Percentiles rank a stretch among this genome's conserved stretches.
Evolutionary conservation across 257 asterid species (phyloP).

Genomic region (Ballota nigra): DNA sequence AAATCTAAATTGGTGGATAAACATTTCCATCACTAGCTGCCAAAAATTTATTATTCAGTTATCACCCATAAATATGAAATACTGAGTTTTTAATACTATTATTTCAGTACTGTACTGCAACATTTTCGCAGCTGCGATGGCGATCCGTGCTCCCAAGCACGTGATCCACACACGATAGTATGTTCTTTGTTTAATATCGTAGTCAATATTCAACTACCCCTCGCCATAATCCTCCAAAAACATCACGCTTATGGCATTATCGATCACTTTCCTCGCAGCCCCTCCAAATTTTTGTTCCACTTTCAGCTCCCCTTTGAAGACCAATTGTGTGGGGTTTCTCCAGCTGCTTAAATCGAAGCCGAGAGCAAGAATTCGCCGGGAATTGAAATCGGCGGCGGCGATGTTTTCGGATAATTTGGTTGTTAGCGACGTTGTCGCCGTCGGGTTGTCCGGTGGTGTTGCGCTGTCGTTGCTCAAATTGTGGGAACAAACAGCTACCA

Average conservation of each 20-base stretch:
- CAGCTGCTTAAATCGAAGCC: slow-evolving; percentile 28
- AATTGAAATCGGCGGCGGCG: slow-evolving; percentile 28
- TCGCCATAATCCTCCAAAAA: background rate
- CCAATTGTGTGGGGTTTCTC: slow-evolving; percentile 3
- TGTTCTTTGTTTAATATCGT: background rate
- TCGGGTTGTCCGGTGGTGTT: slow-evolving; percentile 42
- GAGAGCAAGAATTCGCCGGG: slow-evolving; percentile 29
- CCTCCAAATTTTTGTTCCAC: slow-evolving; percentile 18
- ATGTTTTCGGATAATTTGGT: slow-evolving; percentile 42
- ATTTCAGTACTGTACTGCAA: background rate
- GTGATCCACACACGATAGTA: background rate
- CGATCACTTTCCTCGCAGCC: slow-evolving; percentile 20
- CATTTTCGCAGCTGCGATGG: background rate
- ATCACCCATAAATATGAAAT: background rate
- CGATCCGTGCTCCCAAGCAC: background rate
- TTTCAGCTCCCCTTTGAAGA: slow-evolving; percentile 6
- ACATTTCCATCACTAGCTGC: background rate
- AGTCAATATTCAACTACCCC: background rate
- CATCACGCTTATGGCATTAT: slow-evolving; percentile 23
- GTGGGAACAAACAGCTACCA: slow-evolving; percentile 60
- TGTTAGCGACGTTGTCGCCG: slow-evolving; percentile 43
- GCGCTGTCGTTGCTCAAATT: slow-evolving; percentile 46
- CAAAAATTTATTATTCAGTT: background rate
- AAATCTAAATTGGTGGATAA: background rate
- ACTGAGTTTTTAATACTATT: background rate